Conservation (phyloP, 345 rosid genomes). For the Anacardium occidentale region DNA sequence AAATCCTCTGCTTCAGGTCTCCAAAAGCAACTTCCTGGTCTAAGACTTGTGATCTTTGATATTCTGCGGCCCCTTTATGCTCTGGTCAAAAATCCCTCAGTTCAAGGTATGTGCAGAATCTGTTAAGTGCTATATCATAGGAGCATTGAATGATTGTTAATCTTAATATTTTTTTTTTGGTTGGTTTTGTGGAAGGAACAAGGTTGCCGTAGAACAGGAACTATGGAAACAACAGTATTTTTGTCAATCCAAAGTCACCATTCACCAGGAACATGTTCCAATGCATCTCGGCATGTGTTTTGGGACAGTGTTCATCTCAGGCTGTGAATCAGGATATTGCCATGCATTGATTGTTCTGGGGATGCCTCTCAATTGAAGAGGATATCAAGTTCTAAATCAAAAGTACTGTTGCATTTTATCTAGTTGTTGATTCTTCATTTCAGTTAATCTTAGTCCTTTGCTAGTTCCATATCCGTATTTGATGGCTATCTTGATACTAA, state of each 20-base stretch:
- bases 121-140: neutral
- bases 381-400: neutral
- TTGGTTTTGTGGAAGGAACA: conserved; percentile 79
- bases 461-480: too few relatives aligned
- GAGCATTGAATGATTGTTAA: neutral
- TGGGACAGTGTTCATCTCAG: conserved; percentile 94
- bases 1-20: conserved; percentile 54
- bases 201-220: conserved; percentile 93
- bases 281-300: conserved; percentile 82
- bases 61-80: conserved; percentile 68
- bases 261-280: conserved; percentile 73
- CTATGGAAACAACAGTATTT: conserved; percentile 63
- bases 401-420: neutral
- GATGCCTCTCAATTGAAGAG: conserved; percentile 47
- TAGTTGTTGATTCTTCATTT: neutral
- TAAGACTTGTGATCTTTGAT: conserved; percentile 77
- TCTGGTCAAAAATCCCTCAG: conserved; percentile 59
- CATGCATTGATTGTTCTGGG: conserved; percentile 59
- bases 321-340: conserved; percentile 89
- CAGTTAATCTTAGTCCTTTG: neutral
- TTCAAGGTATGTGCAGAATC: conserved; percentile 34
- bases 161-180: neutral
- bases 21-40: conserved; percentile 65
- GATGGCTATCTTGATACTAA: neutral
- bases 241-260: conserved; percentile 62